phyloP scores from a whole-genome alignment of 2,329 filamentous ascomycete species.

The Corniculantispora saksenae region DNA sequence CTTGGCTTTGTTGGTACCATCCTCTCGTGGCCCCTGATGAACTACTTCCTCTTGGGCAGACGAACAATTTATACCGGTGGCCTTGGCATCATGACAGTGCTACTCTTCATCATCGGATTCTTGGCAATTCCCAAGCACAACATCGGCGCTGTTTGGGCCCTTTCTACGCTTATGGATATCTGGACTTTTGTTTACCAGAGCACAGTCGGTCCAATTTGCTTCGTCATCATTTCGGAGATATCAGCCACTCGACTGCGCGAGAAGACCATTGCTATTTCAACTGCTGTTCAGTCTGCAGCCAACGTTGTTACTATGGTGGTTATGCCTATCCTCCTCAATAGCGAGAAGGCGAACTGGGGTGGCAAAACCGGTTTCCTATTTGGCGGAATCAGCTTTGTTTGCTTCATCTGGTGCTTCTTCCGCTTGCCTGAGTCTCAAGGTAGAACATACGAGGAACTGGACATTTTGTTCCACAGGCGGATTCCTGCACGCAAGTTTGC shows the following conservation, averaged over 20 bases:
- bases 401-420: conserved; percentile 26
- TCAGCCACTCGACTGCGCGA: conserved; percentile 37
- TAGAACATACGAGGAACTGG: conserved; percentile 28
- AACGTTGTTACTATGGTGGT: conserved; percentile 24
- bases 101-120: conserved; percentile 45
- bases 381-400: conserved; percentile 22
- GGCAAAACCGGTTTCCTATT: conserved; percentile 28
- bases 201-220: conserved; percentile 44
- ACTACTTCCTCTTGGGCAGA: conserved; percentile 38
- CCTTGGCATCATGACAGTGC: conserved; percentile 31
- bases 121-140: conserved; percentile 38
- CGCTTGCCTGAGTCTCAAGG: conserved; percentile 29
- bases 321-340: conserved; percentile 28
- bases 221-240: conserved; percentile 43
- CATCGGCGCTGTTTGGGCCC: conserved; percentile 35
- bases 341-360: conserved; percentile 25
- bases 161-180: conserved; percentile 41
- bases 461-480: conserved; percentile 24
- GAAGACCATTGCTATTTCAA: conserved; percentile 34
- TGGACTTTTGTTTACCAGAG: conserved; percentile 46
- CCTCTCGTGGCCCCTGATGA: conserved; percentile 43
- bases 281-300: conserved; percentile 28
- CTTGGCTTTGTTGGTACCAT: conserved; percentile 44
- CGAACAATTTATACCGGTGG: conserved; percentile 39
- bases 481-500: conserved; percentile 25